phyloP scores from a whole-genome alignment of 805 yeast genomes.

The Saccharomyces cerevisiae region DNA sequence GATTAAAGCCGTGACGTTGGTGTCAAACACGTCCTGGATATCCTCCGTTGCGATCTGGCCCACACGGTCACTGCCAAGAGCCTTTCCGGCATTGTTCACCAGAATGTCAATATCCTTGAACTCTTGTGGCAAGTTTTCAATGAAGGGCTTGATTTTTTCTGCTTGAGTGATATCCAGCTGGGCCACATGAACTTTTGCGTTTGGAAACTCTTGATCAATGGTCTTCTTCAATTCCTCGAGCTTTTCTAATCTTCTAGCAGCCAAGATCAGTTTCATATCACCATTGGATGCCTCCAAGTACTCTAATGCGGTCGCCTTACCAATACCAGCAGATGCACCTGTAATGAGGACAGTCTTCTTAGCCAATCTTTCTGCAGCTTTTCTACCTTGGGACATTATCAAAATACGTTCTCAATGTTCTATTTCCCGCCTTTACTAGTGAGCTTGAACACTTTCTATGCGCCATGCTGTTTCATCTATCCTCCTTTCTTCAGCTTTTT shows the following conservation, averaged over 20 bases:
- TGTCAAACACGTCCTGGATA: conserved; percentile 66
- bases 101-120: conserved; percentile 59
- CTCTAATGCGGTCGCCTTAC: conserved; percentile 83
- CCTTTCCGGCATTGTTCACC: conserved; percentile 72
- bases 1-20: conserved; percentile 83
- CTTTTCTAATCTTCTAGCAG: conserved; percentile 71
- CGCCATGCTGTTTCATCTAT: background rate
- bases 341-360: conserved; percentile 78
- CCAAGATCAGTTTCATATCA: conserved; percentile 55
- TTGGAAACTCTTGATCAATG: conserved; percentile 41
- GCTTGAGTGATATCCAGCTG: conserved; percentile 51
- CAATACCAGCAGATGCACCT: conserved; percentile 97
- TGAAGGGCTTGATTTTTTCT: conserved; percentile 43
- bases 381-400: conserved; percentile 56
- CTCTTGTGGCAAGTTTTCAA: conserved; percentile 46
- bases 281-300: conserved; percentile 73
- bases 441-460: background rate
- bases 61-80: conserved; percentile 68
- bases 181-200: conserved; percentile 38
- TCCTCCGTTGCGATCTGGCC: conserved; percentile 62
- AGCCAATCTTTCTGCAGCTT: conserved; percentile 72
- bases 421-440: background rate
- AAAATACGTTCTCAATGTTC: background rate
- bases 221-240: conserved; percentile 42
- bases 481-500: background rate